Percentiles rank a stretch among this genome's conserved stretches.
These are phyloP conservation scores for Sporothrix humicola DNA, from an alignment of 2,329 filamentous ascomycete species.

Conservation along the genomic window DNA sequence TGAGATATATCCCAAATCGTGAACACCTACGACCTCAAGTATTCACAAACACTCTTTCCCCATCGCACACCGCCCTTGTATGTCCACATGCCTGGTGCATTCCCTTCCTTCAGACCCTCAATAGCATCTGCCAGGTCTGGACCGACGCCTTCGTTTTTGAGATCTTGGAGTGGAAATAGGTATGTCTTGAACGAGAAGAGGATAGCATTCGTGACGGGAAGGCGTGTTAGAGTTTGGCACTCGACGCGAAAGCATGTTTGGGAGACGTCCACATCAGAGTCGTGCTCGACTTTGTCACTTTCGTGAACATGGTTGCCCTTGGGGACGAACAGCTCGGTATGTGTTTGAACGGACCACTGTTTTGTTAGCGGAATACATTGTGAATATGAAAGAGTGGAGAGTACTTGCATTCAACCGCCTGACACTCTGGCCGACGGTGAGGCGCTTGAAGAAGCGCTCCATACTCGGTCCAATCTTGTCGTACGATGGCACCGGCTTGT, in stretches of 20 bases:
- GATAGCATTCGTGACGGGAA: conserved; percentile 54
- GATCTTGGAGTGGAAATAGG: conserved; percentile 54
- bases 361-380: neutral
- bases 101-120: conserved; percentile 57
- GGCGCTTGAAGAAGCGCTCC: conserved; percentile 58
- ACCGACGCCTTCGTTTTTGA: conserved; percentile 57
- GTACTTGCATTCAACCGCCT: conserved; percentile 59
- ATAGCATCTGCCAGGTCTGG: conserved; percentile 57
- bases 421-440: conserved; percentile 56
- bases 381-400: no score
- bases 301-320: conserved; percentile 48
- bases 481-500: conserved; percentile 59
- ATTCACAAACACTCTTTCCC: conserved; percentile 55
- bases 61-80: conserved; percentile 59
- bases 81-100: conserved; percentile 59
- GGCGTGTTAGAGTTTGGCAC: conserved; percentile 57
- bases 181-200: conserved; percentile 65
- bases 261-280: conserved; percentile 49
- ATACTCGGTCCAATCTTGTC: conserved; percentile 61
- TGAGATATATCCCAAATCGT: neutral
- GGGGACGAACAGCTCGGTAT: conserved; percentile 50
- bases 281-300: conserved; percentile 44
- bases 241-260: conserved; percentile 54
- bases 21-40: conserved; percentile 46
- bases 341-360: conserved; percentile 58